Conservation (phyloP, 129 eudicot genomes). For the Heracleum sosnowskyi region DNA sequence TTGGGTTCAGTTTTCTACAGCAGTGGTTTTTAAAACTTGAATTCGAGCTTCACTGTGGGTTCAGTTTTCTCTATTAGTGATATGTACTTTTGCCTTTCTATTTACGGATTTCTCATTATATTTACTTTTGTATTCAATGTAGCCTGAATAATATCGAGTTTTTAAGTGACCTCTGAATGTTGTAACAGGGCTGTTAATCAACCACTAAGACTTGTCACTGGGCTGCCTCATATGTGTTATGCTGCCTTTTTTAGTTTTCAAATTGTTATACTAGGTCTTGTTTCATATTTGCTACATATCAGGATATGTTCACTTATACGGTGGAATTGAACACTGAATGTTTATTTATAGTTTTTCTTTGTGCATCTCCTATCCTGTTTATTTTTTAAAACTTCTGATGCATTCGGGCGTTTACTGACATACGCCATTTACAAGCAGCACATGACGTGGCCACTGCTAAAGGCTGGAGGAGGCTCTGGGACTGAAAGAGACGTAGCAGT, state of each 20-base stretch:
- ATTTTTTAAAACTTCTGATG: not conserved
- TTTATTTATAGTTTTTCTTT: not conserved
- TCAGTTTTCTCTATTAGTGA: too few relatives aligned
- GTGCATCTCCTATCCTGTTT: not conserved
- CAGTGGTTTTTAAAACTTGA: too few relatives aligned
- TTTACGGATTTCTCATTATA: too few relatives aligned
- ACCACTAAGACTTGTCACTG: too few relatives aligned
- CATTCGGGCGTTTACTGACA: not conserved
- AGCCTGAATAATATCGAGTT: too few relatives aligned
- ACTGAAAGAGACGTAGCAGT: conserved; percentile 60
- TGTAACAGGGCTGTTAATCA: too few relatives aligned
- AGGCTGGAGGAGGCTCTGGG: conserved; percentile 74
- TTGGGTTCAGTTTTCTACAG: too few relatives aligned
- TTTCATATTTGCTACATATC: not conserved
- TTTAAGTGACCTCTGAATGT: too few relatives aligned
- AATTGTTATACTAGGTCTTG: not conserved
- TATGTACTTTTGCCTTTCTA: too few relatives aligned
- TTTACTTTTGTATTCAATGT: too few relatives aligned
- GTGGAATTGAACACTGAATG: not conserved
- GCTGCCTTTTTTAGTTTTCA: not conserved
- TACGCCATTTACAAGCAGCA: conserved; percentile 43
- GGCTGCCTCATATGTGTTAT: too few relatives aligned
- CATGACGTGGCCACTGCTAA: conserved; percentile 97
- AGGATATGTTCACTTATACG: not conserved
- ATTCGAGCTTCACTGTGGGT: too few relatives aligned